Base-by-base conservation (phyloP, 495 filamentous ascomycete genomes). In the Penicillium pancosmium region DNA sequence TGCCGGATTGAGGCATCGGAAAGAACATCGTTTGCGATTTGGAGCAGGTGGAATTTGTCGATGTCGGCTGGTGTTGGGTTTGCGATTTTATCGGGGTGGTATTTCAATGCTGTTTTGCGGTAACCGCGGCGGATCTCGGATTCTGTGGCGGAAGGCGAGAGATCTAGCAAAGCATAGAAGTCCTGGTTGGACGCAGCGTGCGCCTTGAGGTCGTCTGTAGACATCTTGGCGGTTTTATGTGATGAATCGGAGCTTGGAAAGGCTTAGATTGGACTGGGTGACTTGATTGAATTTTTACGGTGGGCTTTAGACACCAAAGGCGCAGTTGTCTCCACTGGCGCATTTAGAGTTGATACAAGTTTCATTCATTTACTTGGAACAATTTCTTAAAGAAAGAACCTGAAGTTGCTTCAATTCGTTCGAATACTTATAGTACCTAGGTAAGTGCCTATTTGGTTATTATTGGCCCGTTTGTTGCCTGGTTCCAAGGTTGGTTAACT, bases 81-180 rank as follows among this genome's bases (percentile, higher is more conserved):
- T 40, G 81, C 72, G 67, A 88, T 82, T 74, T 88, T 89, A 79
- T 96, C 93, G 10, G 94, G 94, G 71, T 98, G 94, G 70, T 91
- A 91, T 71, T 89, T 91, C 10, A 97, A 80, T 0, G 95, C 91
- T 4, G 91, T 89, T 68, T 89, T 91, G 36, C 92, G 86, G 78
- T 96, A 98, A 48, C 91, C 91, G 53, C 86, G 85, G 55, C 92
- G 90, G 66, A 98, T 85, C 59, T 96, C 89, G 31, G 85, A 71
- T 33, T 87, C 82, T 11, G 82, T 81, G 25, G 88, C 85, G 16
- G 83, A 81, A 40, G 82, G 80, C 15, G 83, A 78, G 48, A 97
- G 68, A 21, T 80, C 82, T 18, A 98, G 87, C 54, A 96, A 84
- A 40, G 82, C 85, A 74, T 98, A 98, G 62, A 93, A 94, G 73